Evolutionary conservation across 2,329 filamentous ascomycete species (phyloP), one percentile per base, ranked within the genome.

Genomic region (Sclerotinia sclerotiorum): DNA sequence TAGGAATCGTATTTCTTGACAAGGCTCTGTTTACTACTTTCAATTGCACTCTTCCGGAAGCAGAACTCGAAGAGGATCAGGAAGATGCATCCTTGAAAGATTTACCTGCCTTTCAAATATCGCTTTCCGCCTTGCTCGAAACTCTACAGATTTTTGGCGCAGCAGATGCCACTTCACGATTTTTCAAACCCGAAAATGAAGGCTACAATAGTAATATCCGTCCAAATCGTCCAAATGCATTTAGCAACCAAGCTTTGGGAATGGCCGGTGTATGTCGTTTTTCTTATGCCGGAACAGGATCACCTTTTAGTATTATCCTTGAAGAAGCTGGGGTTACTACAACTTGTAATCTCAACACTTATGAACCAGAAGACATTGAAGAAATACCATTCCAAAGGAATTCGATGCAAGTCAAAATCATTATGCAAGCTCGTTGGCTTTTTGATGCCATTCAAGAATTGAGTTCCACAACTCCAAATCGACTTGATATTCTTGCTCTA

Each of bases 91-190:
- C 79, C 13, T 70, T 76, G 29, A 70, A 75, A 5, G 77, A 82
- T 5, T 84, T 87, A 42, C 89, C 92, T 10, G 87, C 85, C 64
- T 99, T 99, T 77, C 90, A 96, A 77, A 90, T 98, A 72, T 95
- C 93, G 2, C 86, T 99, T 11, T 85, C 90, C 5, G 92, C 94
- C 24, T 85, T 99, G 3, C 87, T 99, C 65, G 95, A 98, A 80
- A 97, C 94, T 0, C 84, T 99, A 10, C 94, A 97, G 76, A 98
- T 99, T 62, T 97, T 99, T 76, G 93, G 93, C 62, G 88, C 94
- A n/a, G 87, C 94, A 57, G 90, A 92, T 72, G 84, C 88, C 7
- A 72, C 67, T 73, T 83, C 82, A 52, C 85, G 85, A 71, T 81
- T 85, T 61, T 82, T 84, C 63, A 88, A 85, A 74, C 81, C 84